Percentiles rank a stretch among this genome's conserved stretches.
phyloP scores from a whole-genome alignment of 306 rosid genomes.

The Cicer arietinum region DNA sequence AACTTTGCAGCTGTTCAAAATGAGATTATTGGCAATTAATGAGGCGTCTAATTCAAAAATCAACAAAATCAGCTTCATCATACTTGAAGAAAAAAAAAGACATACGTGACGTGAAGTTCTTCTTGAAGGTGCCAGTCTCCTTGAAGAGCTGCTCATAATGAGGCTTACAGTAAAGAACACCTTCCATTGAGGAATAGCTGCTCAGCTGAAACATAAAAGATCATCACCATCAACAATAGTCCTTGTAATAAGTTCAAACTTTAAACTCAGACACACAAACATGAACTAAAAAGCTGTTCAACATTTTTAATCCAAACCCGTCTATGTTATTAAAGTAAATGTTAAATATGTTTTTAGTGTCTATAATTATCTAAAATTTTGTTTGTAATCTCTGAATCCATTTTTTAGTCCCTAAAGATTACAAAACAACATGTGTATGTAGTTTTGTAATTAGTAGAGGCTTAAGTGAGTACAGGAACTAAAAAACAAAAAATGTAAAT shows the following conservation, averaged over 20 bases:
- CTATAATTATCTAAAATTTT: too few relatives aligned
- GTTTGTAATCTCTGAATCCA: too few relatives aligned
- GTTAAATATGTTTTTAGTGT: too few relatives aligned
- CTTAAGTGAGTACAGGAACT: too few relatives aligned
- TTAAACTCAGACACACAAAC: slow-evolving; percentile 34
- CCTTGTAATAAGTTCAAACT: background rate
- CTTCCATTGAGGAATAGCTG: slow-evolving; percentile 96
- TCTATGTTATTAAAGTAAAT: slow-evolving; percentile 13
- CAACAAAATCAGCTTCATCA: slow-evolving; percentile 25
- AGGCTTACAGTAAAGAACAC: slow-evolving; percentile 90
- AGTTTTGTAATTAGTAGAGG: too few relatives aligned
- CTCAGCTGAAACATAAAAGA: slow-evolving; percentile 69
- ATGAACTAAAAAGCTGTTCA: slow-evolving; percentile 1
- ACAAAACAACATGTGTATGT: too few relatives aligned
- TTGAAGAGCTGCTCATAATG: slow-evolving; percentile 97
- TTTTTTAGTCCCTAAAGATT: too few relatives aligned
- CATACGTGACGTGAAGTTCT: slow-evolving; percentile 89
- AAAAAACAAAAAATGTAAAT: too few relatives aligned
- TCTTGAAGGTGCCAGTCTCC: slow-evolving; percentile 82
- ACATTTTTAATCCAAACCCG: background rate
- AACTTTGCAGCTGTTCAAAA: slow-evolving; percentile 83
- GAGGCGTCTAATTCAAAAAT: slow-evolving; percentile 33
- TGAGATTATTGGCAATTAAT: slow-evolving; percentile 51
- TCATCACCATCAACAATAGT: slow-evolving; percentile 22
- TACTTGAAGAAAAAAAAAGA: slow-evolving; percentile 40